A percentile compares a stretch with the other conserved stretches of the same genome.
These are phyloP conservation scores for Globisporangium cederbergense DNA, from an alignment of 352 stramenopile species.

Conservation along the genomic window DNA sequence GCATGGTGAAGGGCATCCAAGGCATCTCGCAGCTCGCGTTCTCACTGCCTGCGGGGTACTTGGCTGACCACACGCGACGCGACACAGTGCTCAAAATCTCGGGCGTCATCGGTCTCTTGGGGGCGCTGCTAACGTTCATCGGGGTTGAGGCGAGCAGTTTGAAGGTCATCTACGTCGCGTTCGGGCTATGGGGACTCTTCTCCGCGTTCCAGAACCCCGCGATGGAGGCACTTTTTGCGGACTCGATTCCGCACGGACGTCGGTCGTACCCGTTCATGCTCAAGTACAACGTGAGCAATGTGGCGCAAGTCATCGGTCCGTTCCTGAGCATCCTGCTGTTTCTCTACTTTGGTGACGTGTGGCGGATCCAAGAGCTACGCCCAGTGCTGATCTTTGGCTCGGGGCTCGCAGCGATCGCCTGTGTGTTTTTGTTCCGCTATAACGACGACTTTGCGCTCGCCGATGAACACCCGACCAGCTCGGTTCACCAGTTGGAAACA, in stretches of 20 bases:
- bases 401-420: slow-evolving; percentile 43
- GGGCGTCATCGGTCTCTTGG: slow-evolving; percentile 42
- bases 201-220: slow-evolving; percentile 61
- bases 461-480: slow-evolving; percentile 29
- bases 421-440: slow-evolving; percentile 54
- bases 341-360: slow-evolving; percentile 58
- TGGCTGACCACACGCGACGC: slow-evolving; percentile 62
- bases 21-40: slow-evolving; percentile 76
- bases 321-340: slow-evolving; percentile 57
- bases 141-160: slow-evolving; percentile 47
- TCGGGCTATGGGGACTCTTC: slow-evolving; percentile 69
- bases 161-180: slow-evolving; percentile 51
- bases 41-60: slow-evolving; percentile 62
- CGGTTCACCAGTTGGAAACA: background rate
- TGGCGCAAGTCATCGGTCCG: slow-evolving; percentile 61
- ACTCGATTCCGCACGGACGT: slow-evolving; percentile 66
- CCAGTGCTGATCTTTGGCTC: slow-evolving; percentile 60
- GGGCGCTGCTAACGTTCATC: slow-evolving; percentile 48
- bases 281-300: slow-evolving; percentile 79
- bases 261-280: slow-evolving; percentile 75
- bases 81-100: slow-evolving; percentile 68
- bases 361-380: slow-evolving; percentile 51
- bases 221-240: slow-evolving; percentile 71
- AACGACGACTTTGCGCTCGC: slow-evolving; percentile 49
- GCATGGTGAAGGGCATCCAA: slow-evolving; percentile 80